Percentiles rank a stretch among this genome's conserved stretches.
Evolutionary conservation across 345 rosid species (phyloP).

Genomic region (Lumnitzera littorea): DNA sequence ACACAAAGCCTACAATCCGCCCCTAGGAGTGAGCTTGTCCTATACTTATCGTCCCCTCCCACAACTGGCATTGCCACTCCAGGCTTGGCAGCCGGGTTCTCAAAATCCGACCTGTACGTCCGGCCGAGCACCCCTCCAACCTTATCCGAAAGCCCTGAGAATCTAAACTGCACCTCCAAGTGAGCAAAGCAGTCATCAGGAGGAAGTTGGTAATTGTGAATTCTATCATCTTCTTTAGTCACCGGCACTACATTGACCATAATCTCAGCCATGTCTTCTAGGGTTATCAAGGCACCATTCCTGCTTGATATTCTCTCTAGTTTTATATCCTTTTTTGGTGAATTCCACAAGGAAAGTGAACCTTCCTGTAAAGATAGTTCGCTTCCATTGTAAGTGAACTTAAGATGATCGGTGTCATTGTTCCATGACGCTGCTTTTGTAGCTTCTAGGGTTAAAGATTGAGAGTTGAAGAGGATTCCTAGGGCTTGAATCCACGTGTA

Average conservation of each 20-base stretch:
- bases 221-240: constrained; percentile 60
- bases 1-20: constrained; percentile 32
- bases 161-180: constrained; percentile 55
- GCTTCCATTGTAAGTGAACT: constrained; percentile 39
- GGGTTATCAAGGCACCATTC: constrained; percentile 40
- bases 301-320: constrained; percentile 46
- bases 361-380: constrained; percentile 40
- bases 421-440: constrained; percentile 42
- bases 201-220: constrained; percentile 53
- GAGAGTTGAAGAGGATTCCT: constrained; percentile 42
- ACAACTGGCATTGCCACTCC: constrained; percentile 57
- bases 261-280: constrained; percentile 41
- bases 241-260: constrained; percentile 61
- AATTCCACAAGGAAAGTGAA: constrained; percentile 40
- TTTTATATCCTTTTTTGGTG: constrained; percentile 30
- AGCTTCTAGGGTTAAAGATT: constrained; percentile 57
- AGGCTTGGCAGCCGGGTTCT: constrained; percentile 45
- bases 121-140: constrained; percentile 65
- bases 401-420: constrained; percentile 43
- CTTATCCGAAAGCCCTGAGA: constrained; percentile 42
- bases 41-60: constrained; percentile 53
- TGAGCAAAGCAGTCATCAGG: constrained; percentile 55
- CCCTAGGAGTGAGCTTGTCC: constrained; percentile 41
- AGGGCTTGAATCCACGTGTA: constrained; percentile 66
- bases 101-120: constrained; percentile 53